Evolutionary conservation across 2,329 filamentous ascomycete genomes (phyloP).

Genomic region (Aspergillus sp.): DNA sequence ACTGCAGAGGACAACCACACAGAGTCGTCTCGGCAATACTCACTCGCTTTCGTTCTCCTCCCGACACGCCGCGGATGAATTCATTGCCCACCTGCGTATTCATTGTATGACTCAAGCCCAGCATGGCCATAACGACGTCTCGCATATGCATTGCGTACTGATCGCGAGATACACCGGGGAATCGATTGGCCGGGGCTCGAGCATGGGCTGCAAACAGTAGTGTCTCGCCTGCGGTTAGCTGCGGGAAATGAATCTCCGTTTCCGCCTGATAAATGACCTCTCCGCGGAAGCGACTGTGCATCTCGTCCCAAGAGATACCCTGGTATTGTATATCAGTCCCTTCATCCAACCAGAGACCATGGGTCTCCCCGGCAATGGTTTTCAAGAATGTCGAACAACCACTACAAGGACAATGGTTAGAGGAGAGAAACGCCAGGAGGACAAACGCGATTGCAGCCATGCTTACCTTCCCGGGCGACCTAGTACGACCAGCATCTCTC

Average conservation of each 20-base stretch:
- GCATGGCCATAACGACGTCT: constrained; percentile 53
- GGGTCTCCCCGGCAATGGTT: constrained; percentile 78
- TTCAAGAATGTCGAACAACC: constrained; percentile 81
- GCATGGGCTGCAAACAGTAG: constrained; percentile 72
- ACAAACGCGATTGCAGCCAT: not conserved
- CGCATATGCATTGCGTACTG: constrained; percentile 49
- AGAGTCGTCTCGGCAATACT: constrained; percentile 56
- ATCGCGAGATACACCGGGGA: constrained; percentile 41
- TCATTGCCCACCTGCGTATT: constrained; percentile 51
- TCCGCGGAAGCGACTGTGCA: constrained; percentile 75
- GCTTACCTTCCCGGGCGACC: constrained; percentile 47
- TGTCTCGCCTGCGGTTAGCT: constrained; percentile 74
- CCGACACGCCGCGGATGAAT: constrained; percentile 60
- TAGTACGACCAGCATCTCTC: constrained; percentile 57
- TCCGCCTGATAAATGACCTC: constrained; percentile 85
- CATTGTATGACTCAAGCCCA: constrained; percentile 55
- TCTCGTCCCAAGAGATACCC: constrained; percentile 61
- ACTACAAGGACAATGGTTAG: constrained; percentile 18
- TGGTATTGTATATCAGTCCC: constrained; percentile 79
- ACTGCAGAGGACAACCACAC: constrained; percentile 46
- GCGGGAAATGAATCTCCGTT: constrained; percentile 77
- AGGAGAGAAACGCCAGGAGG: not conserved
- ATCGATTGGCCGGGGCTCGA: constrained; percentile 44
- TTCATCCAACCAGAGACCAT: constrained; percentile 72
- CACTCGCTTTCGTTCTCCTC: constrained; percentile 60